Percentiles rank a stretch among this genome's conserved stretches.
Conservation (phyloP, 2,329 filamentous ascomycete genomes). For the Fusarium albidum region DNA sequence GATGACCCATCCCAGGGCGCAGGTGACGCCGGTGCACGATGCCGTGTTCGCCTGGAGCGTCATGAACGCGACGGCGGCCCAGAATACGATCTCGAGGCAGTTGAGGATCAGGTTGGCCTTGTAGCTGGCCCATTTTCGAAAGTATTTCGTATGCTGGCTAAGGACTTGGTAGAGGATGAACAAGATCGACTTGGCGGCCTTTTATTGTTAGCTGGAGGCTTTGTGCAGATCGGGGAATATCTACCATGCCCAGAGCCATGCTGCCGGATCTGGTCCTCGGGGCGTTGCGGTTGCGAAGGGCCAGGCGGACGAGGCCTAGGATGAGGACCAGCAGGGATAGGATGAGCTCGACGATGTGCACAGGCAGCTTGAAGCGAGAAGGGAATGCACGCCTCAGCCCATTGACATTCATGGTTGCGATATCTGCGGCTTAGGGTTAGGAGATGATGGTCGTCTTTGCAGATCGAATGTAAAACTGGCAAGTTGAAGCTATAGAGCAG, state of each 20-base stretch:
- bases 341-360: slow-evolving; percentile 1
- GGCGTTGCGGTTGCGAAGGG: slow-evolving; percentile 2
- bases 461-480: too few species aligned
- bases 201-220: not conserved
- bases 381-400: not conserved
- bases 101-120: slow-evolving; percentile 1
- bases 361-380: not conserved
- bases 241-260: not conserved
- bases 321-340: not conserved
- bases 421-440: not conserved
- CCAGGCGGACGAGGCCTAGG: not conserved
- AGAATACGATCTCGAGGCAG: slow-evolving; percentile 1
- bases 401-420: not conserved
- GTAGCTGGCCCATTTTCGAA: slow-evolving; percentile 6
- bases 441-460: not conserved
- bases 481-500: too few species aligned
- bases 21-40: not conserved
- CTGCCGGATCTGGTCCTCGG: slow-evolving; percentile 4
- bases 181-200: slow-evolving; percentile 1
- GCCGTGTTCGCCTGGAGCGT: not conserved
- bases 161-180: slow-evolving; percentile 3
- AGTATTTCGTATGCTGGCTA: not conserved
- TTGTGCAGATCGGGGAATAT: too few species aligned
- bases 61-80: slow-evolving; percentile 1
- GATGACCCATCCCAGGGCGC: slow-evolving; percentile 1